Percentiles rank a stretch among this genome's conserved stretches.
phyloP scores from a whole-genome alignment of 108 stramenopile species.

The Fragilariopsis cylindrus region DNA sequence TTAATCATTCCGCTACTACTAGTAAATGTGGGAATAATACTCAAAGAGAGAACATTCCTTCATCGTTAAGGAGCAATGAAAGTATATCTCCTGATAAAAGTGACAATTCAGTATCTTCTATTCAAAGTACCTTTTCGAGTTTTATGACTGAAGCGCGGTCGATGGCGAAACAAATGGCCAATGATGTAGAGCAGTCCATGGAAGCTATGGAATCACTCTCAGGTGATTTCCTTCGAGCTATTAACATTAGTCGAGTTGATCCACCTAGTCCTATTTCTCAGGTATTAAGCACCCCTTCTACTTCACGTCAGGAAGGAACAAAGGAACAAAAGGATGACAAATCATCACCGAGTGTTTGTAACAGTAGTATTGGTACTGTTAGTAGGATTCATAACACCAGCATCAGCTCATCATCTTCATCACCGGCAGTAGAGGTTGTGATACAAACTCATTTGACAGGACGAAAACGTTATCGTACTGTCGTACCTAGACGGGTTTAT shows the following conservation, averaged over 20 bases:
- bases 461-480: slow-evolving; percentile 40
- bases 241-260: slow-evolving; percentile 8
- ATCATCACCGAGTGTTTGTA: neutral
- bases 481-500: slow-evolving; percentile 39
- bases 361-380: neutral
- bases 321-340: neutral
- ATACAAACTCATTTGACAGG: slow-evolving; percentile 15
- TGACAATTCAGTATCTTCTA: neutral
- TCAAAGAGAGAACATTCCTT: no score
- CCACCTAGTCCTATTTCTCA: slow-evolving; percentile 25
- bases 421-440: neutral
- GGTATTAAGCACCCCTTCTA: slow-evolving; percentile 10
- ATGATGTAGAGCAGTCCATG: slow-evolving; percentile 18
- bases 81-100: neutral
- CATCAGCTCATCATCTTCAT: neutral
- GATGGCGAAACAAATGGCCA: slow-evolving; percentile 9
- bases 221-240: slow-evolving; percentile 17
- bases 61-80: neutral
- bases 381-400: neutral
- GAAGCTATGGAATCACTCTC: slow-evolving; percentile 21
- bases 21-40: no score
- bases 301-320: slow-evolving; percentile 2
- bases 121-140: slow-evolving; percentile 9
- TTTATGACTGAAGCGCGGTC: slow-evolving; percentile 12
- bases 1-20: no score